Evolutionary conservation across 1,139 yeast species (phyloP).

Genomic region (Candida sp.): DNA sequence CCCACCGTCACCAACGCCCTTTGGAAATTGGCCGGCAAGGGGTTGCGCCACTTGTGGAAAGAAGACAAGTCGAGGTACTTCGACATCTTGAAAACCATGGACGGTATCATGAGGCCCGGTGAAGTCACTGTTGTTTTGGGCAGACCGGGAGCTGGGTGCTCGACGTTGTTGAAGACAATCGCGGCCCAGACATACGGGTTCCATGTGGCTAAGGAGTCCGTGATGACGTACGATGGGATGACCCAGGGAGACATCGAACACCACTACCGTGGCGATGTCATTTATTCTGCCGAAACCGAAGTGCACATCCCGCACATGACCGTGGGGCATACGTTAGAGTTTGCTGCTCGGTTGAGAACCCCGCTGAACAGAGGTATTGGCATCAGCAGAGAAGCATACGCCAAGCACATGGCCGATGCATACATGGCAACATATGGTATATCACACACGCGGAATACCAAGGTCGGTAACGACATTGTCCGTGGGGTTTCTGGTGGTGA

Average conservation of each 20-base stretch:
- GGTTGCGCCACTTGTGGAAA: slow-evolving; percentile 34
- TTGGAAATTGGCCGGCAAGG: slow-evolving; percentile 20
- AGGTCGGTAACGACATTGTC: slow-evolving; percentile 40
- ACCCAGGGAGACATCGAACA: slow-evolving; percentile 45
- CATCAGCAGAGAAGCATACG: slow-evolving; percentile 41
- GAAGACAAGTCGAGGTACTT: slow-evolving; percentile 33
- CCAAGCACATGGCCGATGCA: slow-evolving; percentile 45
- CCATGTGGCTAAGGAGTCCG: slow-evolving; percentile 48
- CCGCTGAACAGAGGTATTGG: slow-evolving; percentile 41
- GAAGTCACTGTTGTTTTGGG: slow-evolving; percentile 41
- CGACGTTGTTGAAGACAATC: slow-evolving; percentile 36
- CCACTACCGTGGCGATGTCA: slow-evolving; percentile 53
- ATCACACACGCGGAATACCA: slow-evolving; percentile 35
- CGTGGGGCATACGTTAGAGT: slow-evolving; percentile 55
- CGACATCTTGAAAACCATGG: slow-evolving; percentile 39
- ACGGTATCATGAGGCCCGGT: slow-evolving; percentile 35
- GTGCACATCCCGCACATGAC: slow-evolving; percentile 56
- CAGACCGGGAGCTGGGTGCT: slow-evolving; percentile 42
- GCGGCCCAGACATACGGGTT: slow-evolving; percentile 49
- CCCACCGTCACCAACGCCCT: slow-evolving; percentile 64
- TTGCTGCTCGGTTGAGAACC: slow-evolving; percentile 48
- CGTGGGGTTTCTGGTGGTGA: slow-evolving; percentile 51
- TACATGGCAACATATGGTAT: slow-evolving; percentile 48
- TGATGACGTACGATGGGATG: slow-evolving; percentile 37
- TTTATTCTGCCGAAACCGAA: slow-evolving; percentile 58